Evolutionary conservation across 2,329 filamentous ascomycete species (phyloP).

Genomic region (Paramyrothecium sp.): DNA sequence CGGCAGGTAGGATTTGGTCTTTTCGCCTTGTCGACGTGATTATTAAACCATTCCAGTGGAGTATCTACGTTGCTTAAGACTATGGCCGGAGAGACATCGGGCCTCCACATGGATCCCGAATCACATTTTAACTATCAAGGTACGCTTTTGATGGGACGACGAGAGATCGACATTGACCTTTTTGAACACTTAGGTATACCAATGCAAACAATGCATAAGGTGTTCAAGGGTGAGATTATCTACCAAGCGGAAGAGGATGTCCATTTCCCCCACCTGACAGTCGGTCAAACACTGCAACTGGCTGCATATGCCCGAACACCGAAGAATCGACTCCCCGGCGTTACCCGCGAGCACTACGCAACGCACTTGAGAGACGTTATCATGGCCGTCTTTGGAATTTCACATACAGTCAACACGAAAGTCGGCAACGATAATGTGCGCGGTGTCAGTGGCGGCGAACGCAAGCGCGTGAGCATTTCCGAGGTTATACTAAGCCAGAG

Average conservation of each 20-base stretch:
- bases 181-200: no score
- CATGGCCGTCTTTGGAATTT: constrained; percentile 70
- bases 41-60: no score
- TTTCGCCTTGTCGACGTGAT: no score
- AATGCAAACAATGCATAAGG: constrained; percentile 3
- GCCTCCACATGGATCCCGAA: no score
- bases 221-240: constrained; percentile 65
- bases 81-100: no score
- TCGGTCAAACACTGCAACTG: constrained; percentile 77
- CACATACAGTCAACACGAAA: constrained; percentile 74
- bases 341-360: constrained; percentile 63
- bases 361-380: constrained; percentile 60
- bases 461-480: constrained; percentile 73
- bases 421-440: constrained; percentile 75
- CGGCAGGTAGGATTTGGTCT: background rate
- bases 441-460: constrained; percentile 73
- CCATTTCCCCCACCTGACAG: constrained; percentile 77
- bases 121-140: no score
- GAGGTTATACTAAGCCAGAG: constrained; percentile 47
- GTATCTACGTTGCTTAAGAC: no score
- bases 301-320: constrained; percentile 72
- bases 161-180: no score
- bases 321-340: no score
- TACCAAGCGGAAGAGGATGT: constrained; percentile 82
- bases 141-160: no score